A percentile compares a stretch with the other conserved stretches of the same genome.
Evolutionary conservation across 306 rosid species (phyloP).

Genomic region (Vigna angularis): DNA sequence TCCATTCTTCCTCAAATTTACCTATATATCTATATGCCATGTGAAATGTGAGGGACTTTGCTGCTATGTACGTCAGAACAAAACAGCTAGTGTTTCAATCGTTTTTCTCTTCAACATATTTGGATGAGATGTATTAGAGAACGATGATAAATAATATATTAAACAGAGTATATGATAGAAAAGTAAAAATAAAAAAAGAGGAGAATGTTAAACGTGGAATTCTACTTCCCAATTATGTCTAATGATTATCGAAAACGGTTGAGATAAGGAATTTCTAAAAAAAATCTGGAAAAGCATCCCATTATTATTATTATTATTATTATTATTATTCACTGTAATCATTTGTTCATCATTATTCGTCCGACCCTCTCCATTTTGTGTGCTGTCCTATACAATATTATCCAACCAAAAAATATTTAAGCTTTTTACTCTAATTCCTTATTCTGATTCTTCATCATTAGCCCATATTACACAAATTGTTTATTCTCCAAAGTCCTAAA

Average conservation of each 20-base stretch:
- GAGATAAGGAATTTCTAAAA: neutral
- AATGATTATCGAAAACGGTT: neutral
- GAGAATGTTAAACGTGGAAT: neutral
- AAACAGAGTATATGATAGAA: too few species aligned
- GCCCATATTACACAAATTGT: neutral
- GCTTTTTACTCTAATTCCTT: neutral
- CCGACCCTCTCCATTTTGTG: slow-evolving; percentile 11
- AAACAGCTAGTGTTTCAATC: neutral
- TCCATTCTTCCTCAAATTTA: neutral
- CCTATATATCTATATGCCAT: neutral
- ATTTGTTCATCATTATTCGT: slow-evolving; percentile 32
- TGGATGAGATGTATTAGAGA: neutral
- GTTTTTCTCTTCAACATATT: neutral
- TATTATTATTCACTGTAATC: slow-evolving; percentile 17
- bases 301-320: neutral
- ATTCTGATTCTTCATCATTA: slow-evolving; percentile 11
- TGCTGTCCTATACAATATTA: neutral
- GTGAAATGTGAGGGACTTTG: neutral
- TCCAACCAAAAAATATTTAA: neutral
- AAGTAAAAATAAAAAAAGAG: neutral
- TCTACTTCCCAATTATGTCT: neutral
- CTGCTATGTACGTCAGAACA: neutral
- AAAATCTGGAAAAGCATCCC: neutral
- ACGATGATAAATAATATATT: too few species aligned
- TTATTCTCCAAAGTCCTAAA: neutral